Base-by-base conservation (phyloP, 2,329 filamentous ascomycete genomes). In the Talaromyces sp. region DNA sequence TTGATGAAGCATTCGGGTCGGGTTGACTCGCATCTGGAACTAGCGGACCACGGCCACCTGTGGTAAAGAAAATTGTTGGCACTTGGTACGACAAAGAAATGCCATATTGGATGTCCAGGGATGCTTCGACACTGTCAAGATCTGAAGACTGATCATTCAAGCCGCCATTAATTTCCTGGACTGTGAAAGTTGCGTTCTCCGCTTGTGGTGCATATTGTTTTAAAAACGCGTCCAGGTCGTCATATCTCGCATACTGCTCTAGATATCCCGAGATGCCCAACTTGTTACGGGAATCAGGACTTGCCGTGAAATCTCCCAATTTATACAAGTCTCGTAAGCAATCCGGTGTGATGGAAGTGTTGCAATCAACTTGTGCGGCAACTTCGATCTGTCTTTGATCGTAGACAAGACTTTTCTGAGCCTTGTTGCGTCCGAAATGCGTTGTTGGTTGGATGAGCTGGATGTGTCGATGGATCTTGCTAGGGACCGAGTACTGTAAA, bases 371-470 rank as follows among this genome's bases (percentile, higher is more conserved):
- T 33, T 70, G 70, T 13, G 73, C 47, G 35, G 68, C 68, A 2
- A 67, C 67, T 17, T 61, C 64, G 0, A 68, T 65, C 39, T 69
- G 33, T 7, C 70, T 62, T 15, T 61, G 43, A 41, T 68, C 71
- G 22, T 74, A 64, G 13, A 79, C 72, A 7, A 75, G 74, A 31
- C 73, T 79, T 52, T 69, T 72, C 64, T 84, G 81, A 2, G 82
- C 69, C 35, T 73, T 74, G 25, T 84, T 79, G 63, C 82, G 78
- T 19, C 85, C 84, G 66, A 90, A 90, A 45, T 84, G 81, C 3
- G 86, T 90, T 0, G 87, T 90, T 0, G 88, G 88, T 73, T 89
- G 86, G 58, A 90, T 85, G 71, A 89, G 81, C 65, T 86, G 84
- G 65, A 90, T 81, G 69, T 86, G 80, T 50, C 78, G 70, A 61